phyloP scores from a whole-genome alignment of 1,284 basidiomycete genomes.

The Trichosporon asahii region DNA sequence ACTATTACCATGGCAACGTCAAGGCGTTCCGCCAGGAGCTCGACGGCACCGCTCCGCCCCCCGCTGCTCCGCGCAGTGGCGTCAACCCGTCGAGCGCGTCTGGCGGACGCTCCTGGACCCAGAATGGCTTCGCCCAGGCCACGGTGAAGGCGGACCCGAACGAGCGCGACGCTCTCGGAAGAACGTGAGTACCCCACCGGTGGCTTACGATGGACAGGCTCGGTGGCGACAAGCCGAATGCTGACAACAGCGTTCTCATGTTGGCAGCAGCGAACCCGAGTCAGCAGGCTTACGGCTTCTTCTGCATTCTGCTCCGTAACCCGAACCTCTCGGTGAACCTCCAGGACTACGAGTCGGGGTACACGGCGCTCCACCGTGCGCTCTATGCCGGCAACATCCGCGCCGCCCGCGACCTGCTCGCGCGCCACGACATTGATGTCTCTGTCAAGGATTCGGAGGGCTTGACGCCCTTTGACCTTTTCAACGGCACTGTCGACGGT shows the following conservation, averaged over 20 bases:
- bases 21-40: slow-evolving; percentile 78
- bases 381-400: slow-evolving; percentile 81
- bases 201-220: slow-evolving; percentile 17
- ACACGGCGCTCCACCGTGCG: slow-evolving; percentile 89
- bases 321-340: slow-evolving; percentile 75
- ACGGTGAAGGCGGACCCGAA: slow-evolving; percentile 47
- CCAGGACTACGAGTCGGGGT: slow-evolving; percentile 77
- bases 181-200: slow-evolving; percentile 58
- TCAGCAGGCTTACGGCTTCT: slow-evolving; percentile 69
- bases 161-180: slow-evolving; percentile 44
- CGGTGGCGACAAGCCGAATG: slow-evolving; percentile 18
- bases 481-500: slow-evolving; percentile 79
- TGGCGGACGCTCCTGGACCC: slow-evolving; percentile 65
- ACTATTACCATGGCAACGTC: slow-evolving; percentile 70
- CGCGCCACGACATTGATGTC: slow-evolving; percentile 70
- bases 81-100: slow-evolving; percentile 33
- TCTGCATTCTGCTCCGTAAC: slow-evolving; percentile 73
- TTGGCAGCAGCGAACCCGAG: slow-evolving; percentile 65
- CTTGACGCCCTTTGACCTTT: slow-evolving; percentile 88
- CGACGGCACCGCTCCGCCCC: slow-evolving; percentile 55
- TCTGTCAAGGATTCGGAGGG: slow-evolving; percentile 82
- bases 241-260: slow-evolving; percentile 69
- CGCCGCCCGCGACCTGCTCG: slow-evolving; percentile 70
- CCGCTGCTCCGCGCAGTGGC: slow-evolving; percentile 39
- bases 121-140: slow-evolving; percentile 54